Evolutionary conservation across 2,329 filamentous ascomycete genomes (phyloP), one percentile per base, ranked within the genome.

Genomic region (Colletotrichum neosansevieriae): DNA sequence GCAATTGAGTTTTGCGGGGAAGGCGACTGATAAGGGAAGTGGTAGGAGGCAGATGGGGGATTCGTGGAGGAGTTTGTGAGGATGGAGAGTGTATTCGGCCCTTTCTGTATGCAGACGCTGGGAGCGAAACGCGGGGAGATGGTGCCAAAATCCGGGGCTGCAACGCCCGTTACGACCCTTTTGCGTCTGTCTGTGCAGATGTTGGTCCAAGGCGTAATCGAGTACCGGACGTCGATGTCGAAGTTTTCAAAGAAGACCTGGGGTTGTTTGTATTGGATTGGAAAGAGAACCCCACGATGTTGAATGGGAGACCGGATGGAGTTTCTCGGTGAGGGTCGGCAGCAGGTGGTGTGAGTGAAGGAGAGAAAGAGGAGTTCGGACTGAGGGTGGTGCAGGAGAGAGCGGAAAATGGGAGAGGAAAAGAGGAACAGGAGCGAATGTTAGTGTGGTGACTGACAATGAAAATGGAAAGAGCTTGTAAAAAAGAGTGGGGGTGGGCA

Each of bases 1-100:
- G 49, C 58, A 49, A 62, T 69, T 67, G 67, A 63, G 63, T 67
- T 69, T 69, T 69, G 67, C 67, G 67, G 67, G 67, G 67, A 69
- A 67, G 45, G 24, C 3, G 29, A 67, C 47, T 66, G 49, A 57
- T 66, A 66, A 66, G 61, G 44, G 56, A 65, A n/a, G 53, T 47
- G 38, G 21, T 19, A 12, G 50, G 42, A 19, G 45, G 32, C 21
- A 17, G 32, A 51, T 32, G 56, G 64, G 57, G 29, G 42, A 56
- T 44, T 60, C 66, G 62, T 24, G 65, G 61, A 68, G 62, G 60
- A 17, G 42, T 49, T 42, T 58, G 38, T 32, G 63, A 67, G 49
- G 63, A 69, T 67, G 62, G 63, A 67, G 49, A 61, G 67, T 21
- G 61, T 69, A 69, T 69, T 69, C 67, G 67, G 67, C 67, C 67